These are phyloP conservation scores for Eucalyptus leucophloia DNA, from an alignment of 345 rosid genomes.

Conservation along the genomic window DNA sequence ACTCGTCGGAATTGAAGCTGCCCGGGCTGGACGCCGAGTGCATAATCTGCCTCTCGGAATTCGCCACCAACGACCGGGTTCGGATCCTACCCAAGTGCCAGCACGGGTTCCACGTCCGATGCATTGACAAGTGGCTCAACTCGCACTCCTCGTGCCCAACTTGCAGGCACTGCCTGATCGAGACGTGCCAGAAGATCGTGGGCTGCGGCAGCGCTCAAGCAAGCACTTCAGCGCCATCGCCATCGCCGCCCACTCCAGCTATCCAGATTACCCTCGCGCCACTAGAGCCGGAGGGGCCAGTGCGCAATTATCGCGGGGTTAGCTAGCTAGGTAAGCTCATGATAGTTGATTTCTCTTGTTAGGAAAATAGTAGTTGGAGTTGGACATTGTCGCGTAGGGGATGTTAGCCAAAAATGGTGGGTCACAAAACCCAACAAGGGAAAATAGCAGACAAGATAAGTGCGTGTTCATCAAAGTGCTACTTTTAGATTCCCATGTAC, in stretches of 20 bases:
- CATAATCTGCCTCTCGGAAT: slow-evolving; percentile 73
- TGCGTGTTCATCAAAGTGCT: neutral
- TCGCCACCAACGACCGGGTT: slow-evolving; percentile 42
- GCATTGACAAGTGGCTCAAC: slow-evolving; percentile 87
- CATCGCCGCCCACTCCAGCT: neutral
- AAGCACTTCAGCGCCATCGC: neutral
- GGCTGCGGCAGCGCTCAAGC: neutral
- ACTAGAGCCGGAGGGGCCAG: slow-evolving; percentile 17
- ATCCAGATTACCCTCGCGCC: slow-evolving; percentile 8
- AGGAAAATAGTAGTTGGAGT: neutral
- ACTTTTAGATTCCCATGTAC: neutral
- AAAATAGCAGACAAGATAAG: neutral
- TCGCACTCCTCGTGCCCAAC: slow-evolving; percentile 93
- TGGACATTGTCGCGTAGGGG: neutral
- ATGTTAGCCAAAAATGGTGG: neutral
- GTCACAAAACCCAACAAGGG: neutral
- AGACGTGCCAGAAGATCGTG: slow-evolving; percentile 61
- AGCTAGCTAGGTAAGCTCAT: neutral
- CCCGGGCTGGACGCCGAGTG: slow-evolving; percentile 61
- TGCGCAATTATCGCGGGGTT: slow-evolving; percentile 1
- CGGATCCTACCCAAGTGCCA: slow-evolving; percentile 76
- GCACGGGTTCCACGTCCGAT: slow-evolving; percentile 78
- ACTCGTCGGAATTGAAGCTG: slow-evolving; percentile 34
- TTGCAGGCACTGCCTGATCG: slow-evolving; percentile 74
- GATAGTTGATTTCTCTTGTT: neutral